Base-by-base conservation (phyloP, 2,329 filamentous ascomycete genomes). In the Ilyonectria robusta region DNA sequence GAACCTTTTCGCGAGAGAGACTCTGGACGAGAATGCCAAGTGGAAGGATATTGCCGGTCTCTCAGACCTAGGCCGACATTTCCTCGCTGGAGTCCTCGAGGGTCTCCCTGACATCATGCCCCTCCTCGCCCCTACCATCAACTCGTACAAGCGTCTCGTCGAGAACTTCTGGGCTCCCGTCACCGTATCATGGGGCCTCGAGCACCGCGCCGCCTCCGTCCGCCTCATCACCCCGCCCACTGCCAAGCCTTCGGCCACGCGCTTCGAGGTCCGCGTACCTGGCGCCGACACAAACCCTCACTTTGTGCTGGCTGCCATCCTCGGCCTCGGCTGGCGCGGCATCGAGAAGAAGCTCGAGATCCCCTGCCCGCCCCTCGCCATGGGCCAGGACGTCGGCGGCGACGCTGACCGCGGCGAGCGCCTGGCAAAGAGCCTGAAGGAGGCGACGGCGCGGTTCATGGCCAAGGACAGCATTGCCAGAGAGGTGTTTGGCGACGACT, bases 151-250 rank as follows among this genome's bases (percentile, higher is more conserved):
- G 84, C 92, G 96, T 4, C 88, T 99, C 0, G 96, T 99, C 2
- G 96, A 99, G 84, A 98, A 98, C 83, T 98, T 98, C 83, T 99
- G 96, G 96, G 96, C 96, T 0, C 96, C 96, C 0, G 96, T 99
- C 6, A 98, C 95, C 0, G 96, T 98, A 0, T 97, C 94, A 0
- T 99, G 96, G 96, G 96, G 96, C 1, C 84, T 98, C 6, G 96
- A 98, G 81, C 95, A 99, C 80, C 93, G 96, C 68, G 95, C 94
- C 6, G 95, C 96, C 0, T 97, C 93, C 0, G 92, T 99, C 71
- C 89, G 96, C 19, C 82, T 99, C 37, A 98, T 99, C 72, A 90
- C 94, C 0, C 95, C 95, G 13, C 95, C 96, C 0, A 96, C 93
- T 0, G 88, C 92, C 37, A 95, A 94, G 71, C 86, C 94, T 0